Evolutionary conservation across 2,329 filamentous ascomycete genomes (phyloP), one percentile per base, ranked within the genome.

Genomic region (Arthroderma sp.): DNA sequence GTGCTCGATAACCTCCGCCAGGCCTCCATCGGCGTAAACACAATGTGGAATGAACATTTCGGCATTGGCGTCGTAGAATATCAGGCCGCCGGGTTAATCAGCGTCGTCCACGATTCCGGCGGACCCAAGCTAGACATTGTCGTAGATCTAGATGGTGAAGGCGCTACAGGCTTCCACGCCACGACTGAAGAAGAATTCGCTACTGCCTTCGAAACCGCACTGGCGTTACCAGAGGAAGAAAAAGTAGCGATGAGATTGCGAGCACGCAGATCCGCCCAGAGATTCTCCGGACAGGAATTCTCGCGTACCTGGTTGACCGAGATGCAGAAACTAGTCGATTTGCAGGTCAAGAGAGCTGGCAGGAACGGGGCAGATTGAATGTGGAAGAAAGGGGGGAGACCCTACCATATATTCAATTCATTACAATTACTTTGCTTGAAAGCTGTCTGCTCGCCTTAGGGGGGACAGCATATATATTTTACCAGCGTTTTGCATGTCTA

Each of bases 41-140:
- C 84, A 57, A 98, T 98, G 91, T 98, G 91, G 89, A 96, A 95
- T 61, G 91, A 98, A 68, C 91, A 98, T 64, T 98, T 98, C 61
- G 91, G 91, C 22, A 98, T 98, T 48, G 91, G 91, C 1, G 88
- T 96, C 10, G 91, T 98, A 36, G 91, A 98, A 69, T 98, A 96
- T 60, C 88, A 96, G 61, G 91, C 91, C 3, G 91, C 91, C 0
- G 91, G 91, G 1, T 70, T 98, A 47, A 87, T 98, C 46, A 80
- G 83, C 4, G 88, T 98, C 0, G 91, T 96, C 6, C 91, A 98
- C 57, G 73, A 95, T 63, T 91, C 84, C 42, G 91, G 89, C 6
- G 91, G 91, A 0, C 91, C 91, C 1, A 94, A 91, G 65, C 66
- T 86, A 50, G 91, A 98, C 60, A 98, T 98, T 53, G 89, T 96